These are phyloP conservation scores for Glaciozyma martinii DNA, from an alignment of 768 basidiomycete genomes.

Conservation along the genomic window DNA sequence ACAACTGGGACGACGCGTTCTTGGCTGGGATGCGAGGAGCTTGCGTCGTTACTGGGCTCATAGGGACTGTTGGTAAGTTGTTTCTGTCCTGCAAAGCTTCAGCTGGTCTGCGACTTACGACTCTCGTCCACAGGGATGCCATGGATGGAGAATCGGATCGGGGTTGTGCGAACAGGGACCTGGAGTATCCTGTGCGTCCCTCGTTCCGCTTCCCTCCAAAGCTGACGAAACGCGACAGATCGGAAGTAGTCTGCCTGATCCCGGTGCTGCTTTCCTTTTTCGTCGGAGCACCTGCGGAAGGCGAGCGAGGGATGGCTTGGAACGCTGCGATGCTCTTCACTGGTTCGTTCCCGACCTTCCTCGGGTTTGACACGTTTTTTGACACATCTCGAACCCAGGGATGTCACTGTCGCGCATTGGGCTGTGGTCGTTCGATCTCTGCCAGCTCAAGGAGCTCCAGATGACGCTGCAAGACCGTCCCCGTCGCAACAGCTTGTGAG, in stretches of 20 bases:
- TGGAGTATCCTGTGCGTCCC: constrained; percentile 48
- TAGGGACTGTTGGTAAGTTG: constrained; percentile 41
- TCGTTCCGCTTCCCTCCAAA: not conserved
- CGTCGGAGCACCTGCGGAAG: constrained; percentile 29
- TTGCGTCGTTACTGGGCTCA: constrained; percentile 46
- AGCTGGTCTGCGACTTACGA: no score
- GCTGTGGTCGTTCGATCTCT: constrained; percentile 51
- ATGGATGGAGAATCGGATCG: constrained; percentile 43
- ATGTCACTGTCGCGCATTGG: constrained; percentile 48
- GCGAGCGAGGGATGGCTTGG: constrained; percentile 37
- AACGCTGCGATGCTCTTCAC: constrained; percentile 45
- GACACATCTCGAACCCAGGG: constrained; percentile 34
- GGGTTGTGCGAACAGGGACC: constrained; percentile 46
- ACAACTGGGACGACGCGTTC: constrained; percentile 46
- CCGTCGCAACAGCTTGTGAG: constrained; percentile 44
- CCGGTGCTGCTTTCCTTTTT: constrained; percentile 47
- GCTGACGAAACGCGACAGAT: constrained; percentile 29
- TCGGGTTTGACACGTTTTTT: not conserved
- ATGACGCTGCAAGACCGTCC: constrained; percentile 45
- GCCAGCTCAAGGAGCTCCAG: constrained; percentile 49
- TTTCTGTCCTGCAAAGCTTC: no score
- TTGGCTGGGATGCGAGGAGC: constrained; percentile 49
- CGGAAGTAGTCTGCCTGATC: constrained; percentile 45
- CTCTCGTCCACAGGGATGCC: constrained; percentile 38
- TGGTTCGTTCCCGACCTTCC: constrained; percentile 35